These are phyloP conservation scores for Fusarium sp. DNA, from an alignment of 2,329 filamentous ascomycete species.

Conservation along the genomic window DNA sequence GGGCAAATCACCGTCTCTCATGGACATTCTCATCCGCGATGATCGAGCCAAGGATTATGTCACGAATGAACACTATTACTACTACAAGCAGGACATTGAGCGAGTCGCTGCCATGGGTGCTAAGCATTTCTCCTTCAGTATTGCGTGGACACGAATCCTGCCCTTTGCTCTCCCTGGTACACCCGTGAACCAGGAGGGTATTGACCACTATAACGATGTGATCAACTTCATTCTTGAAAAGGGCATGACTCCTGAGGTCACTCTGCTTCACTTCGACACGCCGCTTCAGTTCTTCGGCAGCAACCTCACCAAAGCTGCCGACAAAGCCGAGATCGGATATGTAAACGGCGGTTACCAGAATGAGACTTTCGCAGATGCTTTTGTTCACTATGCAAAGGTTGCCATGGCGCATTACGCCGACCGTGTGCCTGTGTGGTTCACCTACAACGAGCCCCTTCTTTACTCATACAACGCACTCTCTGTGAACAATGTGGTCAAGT, in stretches of 20 bases:
- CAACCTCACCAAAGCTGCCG: constrained; percentile 45
- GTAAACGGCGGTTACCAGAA: constrained; percentile 60
- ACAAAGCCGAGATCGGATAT: constrained; percentile 53
- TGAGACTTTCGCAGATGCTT: constrained; percentile 62
- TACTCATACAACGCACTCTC: constrained; percentile 56
- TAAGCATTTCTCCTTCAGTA: constrained; percentile 64
- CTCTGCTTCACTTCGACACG: constrained; percentile 64
- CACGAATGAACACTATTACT: constrained; percentile 65
- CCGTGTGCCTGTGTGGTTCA: constrained; percentile 65
- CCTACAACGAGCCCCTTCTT: constrained; percentile 65
- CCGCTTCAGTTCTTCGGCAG: constrained; percentile 58
- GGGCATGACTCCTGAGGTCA: constrained; percentile 62
- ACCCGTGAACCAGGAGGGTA: constrained; percentile 63
- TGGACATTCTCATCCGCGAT: constrained; percentile 55
- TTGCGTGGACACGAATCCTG: constrained; percentile 65
- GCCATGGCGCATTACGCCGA: constrained; percentile 65
- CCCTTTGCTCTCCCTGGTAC: constrained; percentile 64
- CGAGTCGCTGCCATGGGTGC: constrained; percentile 65
- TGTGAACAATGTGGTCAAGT: constrained; percentile 58
- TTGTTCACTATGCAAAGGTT: constrained; percentile 66
- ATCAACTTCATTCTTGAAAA: constrained; percentile 63
- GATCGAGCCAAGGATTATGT: constrained; percentile 50
- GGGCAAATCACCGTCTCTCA: constrained; percentile 58
- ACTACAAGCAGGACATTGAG: constrained; percentile 69
- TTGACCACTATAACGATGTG: constrained; percentile 67